Percentiles rank a stretch among this genome's conserved stretches.
Evolutionary conservation across 2,329 filamentous ascomycete species (phyloP).

Genomic region (Verticillium klebahnii): DNA sequence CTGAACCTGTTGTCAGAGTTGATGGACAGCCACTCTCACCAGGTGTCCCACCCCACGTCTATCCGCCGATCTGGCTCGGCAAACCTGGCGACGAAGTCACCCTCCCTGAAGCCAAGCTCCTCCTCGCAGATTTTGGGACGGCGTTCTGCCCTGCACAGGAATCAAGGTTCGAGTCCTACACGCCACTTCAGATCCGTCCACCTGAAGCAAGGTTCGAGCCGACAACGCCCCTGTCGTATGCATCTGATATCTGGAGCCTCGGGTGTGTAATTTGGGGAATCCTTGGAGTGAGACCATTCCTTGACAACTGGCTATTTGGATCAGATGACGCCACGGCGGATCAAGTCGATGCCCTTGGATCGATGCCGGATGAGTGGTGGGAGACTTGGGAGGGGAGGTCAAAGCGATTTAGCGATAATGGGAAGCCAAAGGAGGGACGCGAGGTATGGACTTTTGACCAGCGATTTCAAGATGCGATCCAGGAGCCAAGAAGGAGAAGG

Average conservation of each 20-base stretch:
- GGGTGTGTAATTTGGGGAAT: conserved; percentile 29
- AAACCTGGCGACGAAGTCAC: conserved; percentile 22
- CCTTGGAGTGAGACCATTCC: conserved; percentile 23
- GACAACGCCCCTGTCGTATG: conserved; percentile 23
- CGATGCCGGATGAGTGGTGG: conserved; percentile 12
- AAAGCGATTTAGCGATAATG: conserved; percentile 5
- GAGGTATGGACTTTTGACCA: conserved; percentile 19
- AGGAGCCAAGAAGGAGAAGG: conserved; percentile 13
- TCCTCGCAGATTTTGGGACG: conserved; percentile 29
- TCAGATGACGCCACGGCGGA: conserved; percentile 23
- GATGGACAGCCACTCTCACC: conserved; percentile 14
- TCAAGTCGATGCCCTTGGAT: conserved; percentile 25
- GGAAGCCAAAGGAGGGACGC: conserved; percentile 6
- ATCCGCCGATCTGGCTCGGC: conserved; percentile 29
- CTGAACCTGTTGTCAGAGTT: conserved; percentile 14
- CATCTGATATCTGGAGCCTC: conserved; percentile 35
- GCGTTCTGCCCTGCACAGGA: conserved; percentile 23
- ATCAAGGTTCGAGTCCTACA: conserved; percentile 18
- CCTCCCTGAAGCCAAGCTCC: conserved; percentile 16
- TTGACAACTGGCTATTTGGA: conserved; percentile 18
- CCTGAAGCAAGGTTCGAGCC: conserved; percentile 31
- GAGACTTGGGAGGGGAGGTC: conserved; percentile 8
- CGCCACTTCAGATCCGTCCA: conserved; percentile 22
- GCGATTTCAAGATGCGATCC: conserved; percentile 23
- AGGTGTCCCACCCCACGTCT: conserved; percentile 22